These are phyloP conservation scores for Globisporangium mamillatum DNA, from an alignment of 352 stramenopile species.

Conservation along the genomic window DNA sequence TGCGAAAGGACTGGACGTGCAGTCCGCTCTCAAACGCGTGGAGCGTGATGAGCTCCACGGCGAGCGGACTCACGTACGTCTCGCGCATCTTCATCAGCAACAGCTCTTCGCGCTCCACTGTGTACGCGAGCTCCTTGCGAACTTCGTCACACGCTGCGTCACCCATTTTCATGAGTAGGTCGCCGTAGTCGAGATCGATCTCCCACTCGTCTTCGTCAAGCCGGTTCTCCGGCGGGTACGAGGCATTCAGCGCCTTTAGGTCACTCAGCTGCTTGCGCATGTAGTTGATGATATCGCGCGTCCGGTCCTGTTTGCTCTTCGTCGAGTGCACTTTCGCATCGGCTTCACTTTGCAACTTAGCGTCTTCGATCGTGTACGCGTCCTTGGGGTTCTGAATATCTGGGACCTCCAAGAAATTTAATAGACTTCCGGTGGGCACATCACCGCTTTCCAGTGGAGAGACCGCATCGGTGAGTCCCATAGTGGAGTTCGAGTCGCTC, in stretches of 20 bases:
- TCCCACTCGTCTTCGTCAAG: constrained; percentile 80
- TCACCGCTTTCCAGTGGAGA: constrained; percentile 15
- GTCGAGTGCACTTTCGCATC: constrained; percentile 59
- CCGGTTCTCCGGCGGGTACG: constrained; percentile 49
- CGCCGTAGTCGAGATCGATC: constrained; percentile 86
- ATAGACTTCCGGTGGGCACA: constrained; percentile 14
- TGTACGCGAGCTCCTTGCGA: constrained; percentile 77
- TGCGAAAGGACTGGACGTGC: constrained; percentile 77
- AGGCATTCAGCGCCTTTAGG: constrained; percentile 52
- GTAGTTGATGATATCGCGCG: constrained; percentile 71
- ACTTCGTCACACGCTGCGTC: constrained; percentile 88
- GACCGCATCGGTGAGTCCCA: constrained; percentile 25
- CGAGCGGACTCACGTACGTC: constrained; percentile 66
- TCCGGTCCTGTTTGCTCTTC: constrained; percentile 87
- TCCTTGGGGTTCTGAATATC: constrained; percentile 71
- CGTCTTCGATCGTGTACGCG: constrained; percentile 92
- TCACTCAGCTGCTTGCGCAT: constrained; percentile 82
- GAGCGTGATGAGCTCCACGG: constrained; percentile 74
- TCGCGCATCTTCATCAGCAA: constrained; percentile 85
- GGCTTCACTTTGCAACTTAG: constrained; percentile 88
- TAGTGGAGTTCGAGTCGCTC: constrained; percentile 32
- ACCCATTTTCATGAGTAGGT: constrained; percentile 57
- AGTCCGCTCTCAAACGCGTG: constrained; percentile 64
- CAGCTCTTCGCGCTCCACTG: constrained; percentile 74
- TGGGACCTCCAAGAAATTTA: constrained; percentile 41